Percentiles rank a stretch among this genome's conserved stretches.
Conservation (phyloP, 2,329 filamentous ascomycete species). For the Diaporthe nobilis region DNA sequence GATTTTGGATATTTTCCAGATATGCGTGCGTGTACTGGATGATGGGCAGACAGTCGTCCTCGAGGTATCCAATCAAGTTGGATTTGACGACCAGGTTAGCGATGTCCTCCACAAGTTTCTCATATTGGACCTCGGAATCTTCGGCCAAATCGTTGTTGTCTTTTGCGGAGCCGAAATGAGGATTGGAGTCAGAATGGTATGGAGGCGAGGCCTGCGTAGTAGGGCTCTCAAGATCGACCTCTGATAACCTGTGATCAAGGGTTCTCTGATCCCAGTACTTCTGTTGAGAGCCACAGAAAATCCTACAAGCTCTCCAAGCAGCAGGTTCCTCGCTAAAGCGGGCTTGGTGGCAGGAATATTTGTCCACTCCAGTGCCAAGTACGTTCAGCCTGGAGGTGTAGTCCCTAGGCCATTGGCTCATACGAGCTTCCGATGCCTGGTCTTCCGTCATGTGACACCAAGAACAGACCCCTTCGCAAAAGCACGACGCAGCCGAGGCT, state of each 20-base stretch:
- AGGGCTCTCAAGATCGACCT: neutral
- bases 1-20: neutral
- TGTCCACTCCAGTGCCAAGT: neutral
- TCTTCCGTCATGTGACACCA: neutral
- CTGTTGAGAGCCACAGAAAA: neutral
- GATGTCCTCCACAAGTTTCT: neutral
- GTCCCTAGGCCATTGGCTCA: neutral
- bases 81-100: neutral
- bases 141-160: neutral
- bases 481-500: neutral
- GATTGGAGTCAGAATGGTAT: neutral
- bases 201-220: neutral
- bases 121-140: neutral
- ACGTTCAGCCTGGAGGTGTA: neutral
- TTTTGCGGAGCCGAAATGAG: neutral
- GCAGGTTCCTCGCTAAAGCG: neutral
- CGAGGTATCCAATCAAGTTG: neutral
- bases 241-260: neutral
- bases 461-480: neutral
- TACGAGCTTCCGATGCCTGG: neutral
- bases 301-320: rapidly evolving
- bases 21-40: neutral
- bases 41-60: neutral
- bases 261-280: neutral
- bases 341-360: neutral